Conservation (phyloP, 1,284 basidiomycete species). For the Ceratobasidium sp. region DNA sequence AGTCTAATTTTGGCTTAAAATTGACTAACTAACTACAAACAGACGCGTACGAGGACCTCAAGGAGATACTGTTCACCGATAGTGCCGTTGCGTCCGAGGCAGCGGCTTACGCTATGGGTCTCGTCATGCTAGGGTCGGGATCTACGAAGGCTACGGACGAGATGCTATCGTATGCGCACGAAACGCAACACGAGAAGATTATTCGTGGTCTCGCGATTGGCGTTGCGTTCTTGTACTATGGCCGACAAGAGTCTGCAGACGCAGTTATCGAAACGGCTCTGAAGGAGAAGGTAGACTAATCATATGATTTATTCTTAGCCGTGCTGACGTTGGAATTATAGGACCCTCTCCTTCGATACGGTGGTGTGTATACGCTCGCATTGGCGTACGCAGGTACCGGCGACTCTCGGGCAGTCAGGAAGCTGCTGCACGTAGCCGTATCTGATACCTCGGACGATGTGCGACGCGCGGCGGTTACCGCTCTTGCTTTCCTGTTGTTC, state of each 20-base stretch:
- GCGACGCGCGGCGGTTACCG: slow-evolving; percentile 91
- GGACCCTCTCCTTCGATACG: slow-evolving; percentile 96
- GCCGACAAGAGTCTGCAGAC: slow-evolving; percentile 89
- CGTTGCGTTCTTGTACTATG: slow-evolving; percentile 89
- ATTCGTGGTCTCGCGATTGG: slow-evolving; percentile 94
- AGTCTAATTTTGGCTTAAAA: not conserved
- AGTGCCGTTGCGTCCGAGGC: slow-evolving; percentile 95
- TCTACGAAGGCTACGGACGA: slow-evolving; percentile 82
- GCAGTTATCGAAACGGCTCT: slow-evolving; percentile 77
- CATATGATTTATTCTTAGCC: slow-evolving; percentile 1
- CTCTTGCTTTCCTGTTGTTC: slow-evolving; percentile 93
- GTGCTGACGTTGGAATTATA: slow-evolving; percentile 52
- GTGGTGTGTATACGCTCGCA: slow-evolving; percentile 94
- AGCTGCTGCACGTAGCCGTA: slow-evolving; percentile 92
- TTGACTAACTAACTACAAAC: not conserved
- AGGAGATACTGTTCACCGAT: slow-evolving; percentile 88
- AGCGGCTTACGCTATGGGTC: slow-evolving; percentile 94
- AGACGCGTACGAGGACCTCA: slow-evolving; percentile 92
- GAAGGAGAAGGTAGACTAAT: slow-evolving; percentile 78
- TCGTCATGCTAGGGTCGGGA: slow-evolving; percentile 94
- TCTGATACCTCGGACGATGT: slow-evolving; percentile 98
- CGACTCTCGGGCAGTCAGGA: slow-evolving; percentile 90
- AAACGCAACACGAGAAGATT: slow-evolving; percentile 98
- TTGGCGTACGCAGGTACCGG: slow-evolving; percentile 95
- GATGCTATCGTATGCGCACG: slow-evolving; percentile 93